Percentiles rank a stretch among this genome's conserved stretches.
Conservation (phyloP, 495 filamentous ascomycete genomes). For the Copromyces sp. region DNA sequence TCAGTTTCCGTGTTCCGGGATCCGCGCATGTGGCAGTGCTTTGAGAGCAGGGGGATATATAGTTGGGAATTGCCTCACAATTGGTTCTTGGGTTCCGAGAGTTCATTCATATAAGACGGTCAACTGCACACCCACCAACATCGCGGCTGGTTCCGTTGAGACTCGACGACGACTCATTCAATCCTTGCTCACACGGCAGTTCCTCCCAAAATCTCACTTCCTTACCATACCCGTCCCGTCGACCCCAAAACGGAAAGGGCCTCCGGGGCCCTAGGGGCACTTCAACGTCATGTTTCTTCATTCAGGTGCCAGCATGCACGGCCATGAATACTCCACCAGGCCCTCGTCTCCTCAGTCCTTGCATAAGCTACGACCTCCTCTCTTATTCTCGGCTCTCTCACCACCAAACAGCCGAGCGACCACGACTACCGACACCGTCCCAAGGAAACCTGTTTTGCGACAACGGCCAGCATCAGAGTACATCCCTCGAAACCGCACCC, state of each 20-base stretch:
- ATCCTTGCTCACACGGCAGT: background rate
- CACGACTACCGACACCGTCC: slow-evolving; percentile 1
- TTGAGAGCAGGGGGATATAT: background rate
- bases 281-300: slow-evolving; percentile 38
- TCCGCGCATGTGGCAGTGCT: background rate
- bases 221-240: background rate
- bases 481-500: slow-evolving; percentile 13
- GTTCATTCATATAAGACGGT: background rate
- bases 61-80: background rate
- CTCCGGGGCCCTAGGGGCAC: background rate
- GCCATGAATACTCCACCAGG: slow-evolving; percentile 43
- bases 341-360: slow-evolving; percentile 24
- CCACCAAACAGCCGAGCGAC: slow-evolving; percentile 15
- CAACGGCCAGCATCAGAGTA: slow-evolving; percentile 21
- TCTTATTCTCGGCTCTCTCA: slow-evolving; percentile 35
- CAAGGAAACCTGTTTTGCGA: slow-evolving; percentile 11
- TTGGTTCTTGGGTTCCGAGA: background rate
- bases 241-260: background rate
- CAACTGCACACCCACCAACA: background rate
- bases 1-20: background rate
- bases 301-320: slow-evolving; percentile 41
- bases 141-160: background rate
- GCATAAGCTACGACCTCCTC: slow-evolving; percentile 27
- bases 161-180: background rate
- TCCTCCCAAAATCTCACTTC: background rate